phyloP scores from a whole-genome alignment of 768 basidiomycete species.

The Kwoniella pini region DNA sequence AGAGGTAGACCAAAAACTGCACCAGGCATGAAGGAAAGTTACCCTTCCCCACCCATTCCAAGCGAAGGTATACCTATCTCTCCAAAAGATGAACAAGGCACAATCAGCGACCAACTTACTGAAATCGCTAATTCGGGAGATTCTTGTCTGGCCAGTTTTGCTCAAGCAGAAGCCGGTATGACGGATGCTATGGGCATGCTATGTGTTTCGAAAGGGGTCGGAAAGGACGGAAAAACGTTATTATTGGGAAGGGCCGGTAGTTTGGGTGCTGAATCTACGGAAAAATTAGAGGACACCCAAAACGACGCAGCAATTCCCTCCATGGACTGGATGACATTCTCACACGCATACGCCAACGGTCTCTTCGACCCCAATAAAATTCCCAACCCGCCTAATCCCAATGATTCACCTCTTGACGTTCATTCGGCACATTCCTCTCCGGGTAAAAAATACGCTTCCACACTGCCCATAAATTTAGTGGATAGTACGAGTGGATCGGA shows the following conservation, averaged over 20 bases:
- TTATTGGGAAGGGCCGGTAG: constrained; percentile 31
- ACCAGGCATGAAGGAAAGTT: constrained; percentile 15
- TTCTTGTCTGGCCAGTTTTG: constrained; percentile 20
- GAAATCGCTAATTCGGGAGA: constrained; percentile 14
- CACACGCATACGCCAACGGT: constrained; percentile 44
- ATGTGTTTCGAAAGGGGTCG: constrained; percentile 7
- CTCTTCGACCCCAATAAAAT: constrained; percentile 50
- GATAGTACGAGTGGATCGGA: constrained; percentile 14
- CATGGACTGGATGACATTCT: constrained; percentile 43
- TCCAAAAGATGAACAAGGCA: background rate
- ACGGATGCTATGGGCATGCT: constrained; percentile 36
- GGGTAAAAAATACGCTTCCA: constrained; percentile 20
- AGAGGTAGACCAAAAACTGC: constrained; percentile 40
- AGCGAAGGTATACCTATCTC: background rate
- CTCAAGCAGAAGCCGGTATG: constrained; percentile 14
- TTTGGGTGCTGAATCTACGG: background rate
- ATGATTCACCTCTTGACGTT: constrained; percentile 11
- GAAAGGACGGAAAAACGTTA: constrained; percentile 7
- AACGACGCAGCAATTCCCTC: no score
- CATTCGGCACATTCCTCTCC: constrained; percentile 39
- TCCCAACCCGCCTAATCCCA: constrained; percentile 34
- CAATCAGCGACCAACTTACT: constrained; percentile 4
- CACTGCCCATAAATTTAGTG: background rate
- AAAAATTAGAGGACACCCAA: no score
- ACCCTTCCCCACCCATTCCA: constrained; percentile 1